Conservation (phyloP, 208 protist species). For the Acanthamoeba royreba region DNA sequence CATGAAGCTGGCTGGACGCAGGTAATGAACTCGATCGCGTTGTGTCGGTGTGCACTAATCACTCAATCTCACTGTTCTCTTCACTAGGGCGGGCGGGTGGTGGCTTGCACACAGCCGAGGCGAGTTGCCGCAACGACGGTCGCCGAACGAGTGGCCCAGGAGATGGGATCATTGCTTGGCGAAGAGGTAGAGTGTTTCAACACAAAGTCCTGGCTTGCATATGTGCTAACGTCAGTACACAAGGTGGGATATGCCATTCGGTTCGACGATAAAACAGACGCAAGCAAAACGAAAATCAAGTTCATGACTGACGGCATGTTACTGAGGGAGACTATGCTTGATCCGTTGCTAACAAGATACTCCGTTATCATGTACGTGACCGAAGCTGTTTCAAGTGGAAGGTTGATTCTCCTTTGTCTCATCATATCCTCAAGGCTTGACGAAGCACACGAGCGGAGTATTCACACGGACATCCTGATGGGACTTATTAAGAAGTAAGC, state of each 20-base stretch:
- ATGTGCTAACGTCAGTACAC: neutral
- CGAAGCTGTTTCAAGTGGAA: neutral
- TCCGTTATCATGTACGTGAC: slow-evolving; percentile 67
- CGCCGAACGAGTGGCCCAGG: slow-evolving; percentile 79
- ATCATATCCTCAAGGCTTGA: slow-evolving; percentile 73
- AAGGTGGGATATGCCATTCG: slow-evolving; percentile 65
- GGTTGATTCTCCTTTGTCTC: neutral
- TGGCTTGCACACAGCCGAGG: slow-evolving; percentile 85
- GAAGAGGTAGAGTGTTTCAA: neutral
- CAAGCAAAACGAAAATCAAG: slow-evolving; percentile 72
- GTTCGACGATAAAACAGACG: slow-evolving; percentile 47
- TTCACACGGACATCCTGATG: slow-evolving; percentile 86
- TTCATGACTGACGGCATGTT: slow-evolving; percentile 89
- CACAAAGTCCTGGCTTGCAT: neutral
- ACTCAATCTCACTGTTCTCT: too few relatives aligned
- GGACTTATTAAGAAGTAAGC: slow-evolving; percentile 87
- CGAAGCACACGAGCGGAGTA: slow-evolving; percentile 96
- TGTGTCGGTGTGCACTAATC: too few relatives aligned
- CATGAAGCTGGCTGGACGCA: slow-evolving; percentile 77
- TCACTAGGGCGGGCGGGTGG: neutral
- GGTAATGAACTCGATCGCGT: too few relatives aligned
- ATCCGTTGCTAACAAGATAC: slow-evolving; percentile 77
- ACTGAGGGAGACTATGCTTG: slow-evolving; percentile 80
- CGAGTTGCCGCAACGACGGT: slow-evolving; percentile 83
- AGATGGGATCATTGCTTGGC: slow-evolving; percentile 54